Evolutionary conservation across 108 stramenopile species (phyloP).

Genomic region (Stephanodiscus minutulus): DNA sequence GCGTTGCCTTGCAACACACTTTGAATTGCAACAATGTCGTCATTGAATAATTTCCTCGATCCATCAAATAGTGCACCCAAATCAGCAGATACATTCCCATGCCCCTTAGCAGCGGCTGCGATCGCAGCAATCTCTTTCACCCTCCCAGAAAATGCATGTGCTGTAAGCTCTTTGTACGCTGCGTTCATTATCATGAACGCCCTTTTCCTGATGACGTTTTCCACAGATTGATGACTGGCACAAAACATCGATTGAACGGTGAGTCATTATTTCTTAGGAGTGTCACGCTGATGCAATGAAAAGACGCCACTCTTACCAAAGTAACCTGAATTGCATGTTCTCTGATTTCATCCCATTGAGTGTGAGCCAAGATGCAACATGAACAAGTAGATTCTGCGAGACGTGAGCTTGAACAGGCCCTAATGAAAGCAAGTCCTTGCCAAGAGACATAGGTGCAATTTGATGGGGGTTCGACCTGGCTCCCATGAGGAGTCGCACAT

Average conservation of each 20-base stretch:
- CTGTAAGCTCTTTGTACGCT: constrained; percentile 82
- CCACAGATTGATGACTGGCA: constrained; percentile 86
- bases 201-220: constrained; percentile 94
- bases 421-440: constrained; percentile 59
- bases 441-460: constrained; percentile 28
- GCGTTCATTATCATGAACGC: constrained; percentile 78
- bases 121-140: constrained; percentile 78
- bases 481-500: constrained; percentile 46
- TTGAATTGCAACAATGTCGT: constrained; percentile 81
- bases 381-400: constrained; percentile 65
- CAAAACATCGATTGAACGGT: background rate
- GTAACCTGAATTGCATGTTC: constrained; percentile 95
- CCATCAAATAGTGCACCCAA: constrained; percentile 67
- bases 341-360: constrained; percentile 98
- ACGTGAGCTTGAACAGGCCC: constrained; percentile 35
- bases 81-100: constrained; percentile 61
- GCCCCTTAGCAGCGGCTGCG: constrained; percentile 60
- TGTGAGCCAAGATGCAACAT: constrained; percentile 97
- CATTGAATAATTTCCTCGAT: constrained; percentile 69
- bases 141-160: constrained; percentile 82
- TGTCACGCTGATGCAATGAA: background rate
- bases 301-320: constrained; percentile 44
- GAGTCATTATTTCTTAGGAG: background rate
- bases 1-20: constrained; percentile 64
- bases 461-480: constrained; percentile 33